phyloP scores from a whole-genome alignment of 2,329 filamentous ascomycete species.

The Beauveria sp. region DNA sequence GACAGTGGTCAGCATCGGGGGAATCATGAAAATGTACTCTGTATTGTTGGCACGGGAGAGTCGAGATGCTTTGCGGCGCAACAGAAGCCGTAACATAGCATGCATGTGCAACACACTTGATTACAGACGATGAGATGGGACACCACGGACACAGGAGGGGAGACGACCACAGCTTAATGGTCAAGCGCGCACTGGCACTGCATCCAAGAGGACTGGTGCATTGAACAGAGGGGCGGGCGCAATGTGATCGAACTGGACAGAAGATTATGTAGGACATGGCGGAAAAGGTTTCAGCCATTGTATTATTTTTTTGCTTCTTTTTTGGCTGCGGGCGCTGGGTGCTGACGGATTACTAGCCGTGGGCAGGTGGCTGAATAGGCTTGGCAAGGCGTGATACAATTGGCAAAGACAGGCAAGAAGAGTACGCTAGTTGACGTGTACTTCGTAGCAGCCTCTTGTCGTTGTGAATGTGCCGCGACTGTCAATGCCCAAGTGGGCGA shows the following conservation, averaged over 20 bases:
- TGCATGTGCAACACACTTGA: not conserved
- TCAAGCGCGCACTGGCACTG: not conserved
- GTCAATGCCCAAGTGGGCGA: not conserved
- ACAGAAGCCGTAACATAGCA: not conserved
- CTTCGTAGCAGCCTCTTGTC: not conserved
- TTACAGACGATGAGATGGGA: not conserved
- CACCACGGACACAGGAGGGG: not conserved
- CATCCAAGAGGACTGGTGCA: not conserved
- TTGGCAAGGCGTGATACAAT: not conserved
- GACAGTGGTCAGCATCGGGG: not conserved
- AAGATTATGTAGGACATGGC: not conserved
- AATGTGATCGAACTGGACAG: not conserved
- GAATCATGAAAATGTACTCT: too few relatives aligned
- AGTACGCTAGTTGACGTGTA: conserved; percentile 7
- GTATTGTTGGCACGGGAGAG: not conserved
- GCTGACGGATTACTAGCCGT: not conserved
- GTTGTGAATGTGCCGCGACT: not conserved
- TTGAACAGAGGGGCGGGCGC: not conserved
- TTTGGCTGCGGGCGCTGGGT: not conserved
- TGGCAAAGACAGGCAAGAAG: not conserved
- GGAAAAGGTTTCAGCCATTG: conserved; percentile 6
- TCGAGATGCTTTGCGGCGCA: not conserved
- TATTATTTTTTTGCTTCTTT: conserved; percentile 6
- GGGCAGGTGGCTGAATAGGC: conserved; percentile 1
- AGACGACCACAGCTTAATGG: too few relatives aligned